phyloP scores from a whole-genome alignment of 257 asterid genomes.

The Coffea eugenioides region DNA sequence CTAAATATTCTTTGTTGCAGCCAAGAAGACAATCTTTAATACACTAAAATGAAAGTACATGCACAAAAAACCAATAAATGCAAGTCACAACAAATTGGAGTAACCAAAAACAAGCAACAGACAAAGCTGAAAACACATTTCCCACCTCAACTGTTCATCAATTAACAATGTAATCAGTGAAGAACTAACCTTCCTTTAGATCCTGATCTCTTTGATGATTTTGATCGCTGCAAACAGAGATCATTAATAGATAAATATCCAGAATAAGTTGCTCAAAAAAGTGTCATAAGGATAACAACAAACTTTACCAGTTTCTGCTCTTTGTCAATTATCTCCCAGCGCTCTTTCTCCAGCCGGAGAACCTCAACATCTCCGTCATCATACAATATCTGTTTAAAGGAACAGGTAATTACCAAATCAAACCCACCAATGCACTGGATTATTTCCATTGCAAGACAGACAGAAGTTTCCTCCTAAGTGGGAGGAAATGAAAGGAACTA shows the following conservation, averaged over 20 bases:
- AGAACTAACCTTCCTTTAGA: constrained; percentile 61
- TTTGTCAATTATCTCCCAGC: constrained; percentile 42
- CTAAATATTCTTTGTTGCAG: background rate
- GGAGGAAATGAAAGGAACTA: constrained; percentile 15
- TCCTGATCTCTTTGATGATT: constrained; percentile 45
- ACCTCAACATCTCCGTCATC: constrained; percentile 59
- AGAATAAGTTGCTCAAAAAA: constrained; percentile 2
- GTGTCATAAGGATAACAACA: background rate
- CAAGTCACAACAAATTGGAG: background rate
- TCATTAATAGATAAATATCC: constrained; percentile 15
- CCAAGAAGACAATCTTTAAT: background rate
- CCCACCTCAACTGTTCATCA: background rate
- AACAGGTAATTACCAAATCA: background rate
- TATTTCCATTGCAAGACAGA: background rate
- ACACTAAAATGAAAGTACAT: background rate
- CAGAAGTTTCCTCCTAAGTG: background rate
- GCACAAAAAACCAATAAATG: background rate
- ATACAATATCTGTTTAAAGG: constrained; percentile 43
- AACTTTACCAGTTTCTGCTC: constrained; percentile 37
- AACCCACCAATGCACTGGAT: background rate
- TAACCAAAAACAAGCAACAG: background rate
- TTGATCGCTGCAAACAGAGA: constrained; percentile 57
- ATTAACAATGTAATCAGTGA: constrained; percentile 12
- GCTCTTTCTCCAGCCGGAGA: constrained; percentile 50
- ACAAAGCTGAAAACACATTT: constrained; percentile 11